Percentiles rank a stretch among this genome's conserved stretches.
phyloP scores from a whole-genome alignment of 495 filamentous ascomycete genomes.

The Clohesyomyces aquaticus region DNA sequence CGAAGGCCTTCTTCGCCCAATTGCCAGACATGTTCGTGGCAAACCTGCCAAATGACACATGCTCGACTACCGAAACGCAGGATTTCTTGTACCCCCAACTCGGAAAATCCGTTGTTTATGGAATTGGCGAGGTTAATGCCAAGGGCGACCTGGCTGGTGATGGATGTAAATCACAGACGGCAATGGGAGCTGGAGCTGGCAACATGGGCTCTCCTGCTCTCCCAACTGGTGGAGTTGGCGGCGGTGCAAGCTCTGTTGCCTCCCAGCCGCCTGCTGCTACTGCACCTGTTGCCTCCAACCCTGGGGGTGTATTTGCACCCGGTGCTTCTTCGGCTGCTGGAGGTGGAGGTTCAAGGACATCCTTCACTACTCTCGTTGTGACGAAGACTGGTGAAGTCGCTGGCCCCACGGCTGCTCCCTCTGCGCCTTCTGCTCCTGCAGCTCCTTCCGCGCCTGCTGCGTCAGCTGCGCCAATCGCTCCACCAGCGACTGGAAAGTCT shows the following conservation, averaged over 20 bases:
- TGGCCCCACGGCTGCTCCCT: conserved; percentile 2
- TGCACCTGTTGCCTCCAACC: conserved; percentile 15
- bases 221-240: conserved; percentile 2
- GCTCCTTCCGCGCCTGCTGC: conserved; percentile 5
- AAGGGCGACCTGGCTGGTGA: no score
- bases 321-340: conserved; percentile 34
- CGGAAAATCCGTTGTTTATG: conserved; percentile 56
- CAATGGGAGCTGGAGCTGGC: conserved; percentile 41
- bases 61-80: conserved; percentile 52
- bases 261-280: conserved; percentile 8
- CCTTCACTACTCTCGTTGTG: conserved; percentile 8
- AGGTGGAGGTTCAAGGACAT: background rate
- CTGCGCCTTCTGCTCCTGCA: conserved; percentile 1
- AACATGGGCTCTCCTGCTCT: conserved; percentile 23
- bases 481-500: conserved; percentile 24
- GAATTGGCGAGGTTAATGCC: no score
- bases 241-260: conserved; percentile 3
- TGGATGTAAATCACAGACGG: no score
- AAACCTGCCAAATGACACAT: conserved; percentile 65
- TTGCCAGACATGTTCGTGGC: conserved; percentile 82
- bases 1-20: conserved; percentile 52
- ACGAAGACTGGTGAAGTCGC: background rate
- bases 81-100: conserved; percentile 61
- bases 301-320: conserved; percentile 36
- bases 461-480: conserved; percentile 3